phyloP scores from a whole-genome alignment of 2,329 filamentous ascomycete species.

The Eutypa lata region DNA sequence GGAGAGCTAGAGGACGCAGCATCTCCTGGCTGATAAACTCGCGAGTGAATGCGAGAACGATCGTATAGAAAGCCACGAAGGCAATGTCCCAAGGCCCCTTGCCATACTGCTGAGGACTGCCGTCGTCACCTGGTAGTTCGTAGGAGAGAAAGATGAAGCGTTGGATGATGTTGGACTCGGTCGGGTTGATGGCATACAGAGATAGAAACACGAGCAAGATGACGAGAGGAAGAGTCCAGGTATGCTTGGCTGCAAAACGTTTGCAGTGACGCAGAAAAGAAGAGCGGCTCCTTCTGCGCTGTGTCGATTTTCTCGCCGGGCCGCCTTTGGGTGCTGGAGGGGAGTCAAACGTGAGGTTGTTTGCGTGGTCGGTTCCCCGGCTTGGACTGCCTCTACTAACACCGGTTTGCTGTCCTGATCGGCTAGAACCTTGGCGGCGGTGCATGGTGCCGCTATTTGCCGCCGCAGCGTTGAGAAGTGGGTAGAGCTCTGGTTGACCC shows the following conservation, averaged over 20 bases:
- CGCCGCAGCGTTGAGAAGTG: background rate
- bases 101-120: conserved; percentile 57
- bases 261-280: conserved; percentile 1
- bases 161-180: conserved; percentile 60
- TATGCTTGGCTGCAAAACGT: conserved; percentile 23
- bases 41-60: conserved; percentile 69
- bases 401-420: background rate
- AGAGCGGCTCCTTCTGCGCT: conserved; percentile 8
- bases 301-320: background rate
- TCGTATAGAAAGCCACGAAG: conserved; percentile 69
- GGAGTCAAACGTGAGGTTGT: background rate
- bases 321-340: background rate
- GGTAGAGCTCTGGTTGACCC: background rate
- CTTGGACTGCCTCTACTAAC: background rate
- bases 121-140: conserved; percentile 44
- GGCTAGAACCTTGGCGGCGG: background rate
- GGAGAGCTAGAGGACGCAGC: conserved; percentile 59
- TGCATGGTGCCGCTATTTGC: background rate
- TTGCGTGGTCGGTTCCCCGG: background rate
- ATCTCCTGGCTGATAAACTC: conserved; percentile 73
- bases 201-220: conserved; percentile 51
- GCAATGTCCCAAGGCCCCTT: conserved; percentile 67
- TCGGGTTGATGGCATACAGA: conserved; percentile 61
- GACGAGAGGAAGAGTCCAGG: conserved; percentile 50
- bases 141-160: conserved; percentile 70